These are phyloP conservation scores for Tulasnella sp. DNA, from an alignment of 768 basidiomycete genomes.

Conservation along the genomic window DNA sequence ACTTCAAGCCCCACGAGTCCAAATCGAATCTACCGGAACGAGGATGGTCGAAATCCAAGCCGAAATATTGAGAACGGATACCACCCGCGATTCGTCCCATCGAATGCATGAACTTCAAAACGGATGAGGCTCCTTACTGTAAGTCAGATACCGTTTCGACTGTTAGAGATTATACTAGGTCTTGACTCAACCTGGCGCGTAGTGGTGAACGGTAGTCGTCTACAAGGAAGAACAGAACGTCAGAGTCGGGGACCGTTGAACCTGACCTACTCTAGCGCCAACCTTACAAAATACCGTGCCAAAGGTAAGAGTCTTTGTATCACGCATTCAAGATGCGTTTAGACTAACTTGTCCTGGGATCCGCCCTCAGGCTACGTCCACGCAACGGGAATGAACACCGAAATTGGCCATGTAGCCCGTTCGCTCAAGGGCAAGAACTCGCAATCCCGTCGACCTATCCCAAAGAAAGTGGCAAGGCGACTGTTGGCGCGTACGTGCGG, in stretches of 20 bases:
- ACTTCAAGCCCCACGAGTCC: background rate
- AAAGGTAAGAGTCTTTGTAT: conserved; percentile 22
- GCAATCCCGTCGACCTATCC: conserved; percentile 23
- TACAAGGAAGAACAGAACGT: conserved; percentile 30
- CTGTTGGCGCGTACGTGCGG: conserved; percentile 36
- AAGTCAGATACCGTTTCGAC: background rate
- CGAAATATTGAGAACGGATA: background rate
- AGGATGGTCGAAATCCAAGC: background rate
- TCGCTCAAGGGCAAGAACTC: conserved; percentile 31
- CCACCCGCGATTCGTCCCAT: conserved; percentile 32
- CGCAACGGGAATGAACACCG: conserved; percentile 35
- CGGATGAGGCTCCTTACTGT: conserved; percentile 56
- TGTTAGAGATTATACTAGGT: background rate
- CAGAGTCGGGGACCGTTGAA: conserved; percentile 24
- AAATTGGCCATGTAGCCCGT: conserved; percentile 28
- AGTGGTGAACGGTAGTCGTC: conserved; percentile 42
- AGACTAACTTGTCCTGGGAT: background rate
- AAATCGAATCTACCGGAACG: background rate
- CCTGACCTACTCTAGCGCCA: conserved; percentile 35
- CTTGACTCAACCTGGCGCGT: conserved; percentile 37
- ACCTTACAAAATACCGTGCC: conserved; percentile 38
- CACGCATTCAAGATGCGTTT: background rate
- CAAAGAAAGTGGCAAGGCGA: conserved; percentile 22
- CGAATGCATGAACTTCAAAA: conserved; percentile 48
- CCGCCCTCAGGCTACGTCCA: conserved; percentile 28